Evolutionary conservation across 192 early-diverging fungal species (phyloP).

Genomic region (Jimgerdemannia flammicorona): DNA sequence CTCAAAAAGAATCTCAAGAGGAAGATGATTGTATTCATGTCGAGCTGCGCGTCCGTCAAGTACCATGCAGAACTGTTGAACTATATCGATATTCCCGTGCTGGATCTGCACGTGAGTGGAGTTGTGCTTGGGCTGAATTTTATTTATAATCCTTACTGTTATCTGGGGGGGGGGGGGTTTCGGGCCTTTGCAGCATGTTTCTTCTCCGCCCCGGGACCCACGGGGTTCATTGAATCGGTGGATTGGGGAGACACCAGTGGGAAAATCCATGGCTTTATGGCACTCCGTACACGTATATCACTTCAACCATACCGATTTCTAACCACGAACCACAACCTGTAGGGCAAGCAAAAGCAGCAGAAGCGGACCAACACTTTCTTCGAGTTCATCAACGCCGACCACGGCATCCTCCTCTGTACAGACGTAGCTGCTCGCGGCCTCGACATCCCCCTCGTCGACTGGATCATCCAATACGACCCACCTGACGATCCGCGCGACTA

Average conservation of each 20-base stretch:
- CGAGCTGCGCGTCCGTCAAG: conserved; percentile 96
- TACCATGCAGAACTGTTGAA: conserved; percentile 97
- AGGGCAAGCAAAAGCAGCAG: conserved; percentile 95
- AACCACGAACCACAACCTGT: conserved; percentile 2
- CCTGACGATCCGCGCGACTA: conserved; percentile 99
- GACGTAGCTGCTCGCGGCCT: conserved; percentile 97
- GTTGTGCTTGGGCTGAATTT: background rate
- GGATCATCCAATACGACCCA: conserved; percentile 99
- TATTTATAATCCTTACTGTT: background rate
- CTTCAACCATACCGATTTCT: too few relatives aligned
- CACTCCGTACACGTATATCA: too few relatives aligned
- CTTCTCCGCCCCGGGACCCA: too few relatives aligned
- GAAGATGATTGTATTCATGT: conserved; percentile 98
- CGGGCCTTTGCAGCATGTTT: too few relatives aligned
- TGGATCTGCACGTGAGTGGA: conserved; percentile 89
- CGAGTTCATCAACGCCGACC: conserved; percentile 95
- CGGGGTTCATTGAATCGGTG: too few relatives aligned
- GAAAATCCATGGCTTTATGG: too few relatives aligned
- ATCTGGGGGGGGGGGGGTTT: too few relatives aligned
- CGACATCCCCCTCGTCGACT: conserved; percentile 97
- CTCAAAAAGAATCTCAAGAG: conserved; percentile 96
- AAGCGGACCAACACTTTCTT: conserved; percentile 99
- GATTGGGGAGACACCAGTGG: too few relatives aligned
- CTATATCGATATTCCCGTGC: conserved; percentile 98
- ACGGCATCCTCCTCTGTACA: conserved; percentile 92